These are phyloP conservation scores for Chara braunii DNA, from an alignment of 139 green algal genomes.

Conservation along the genomic window DNA sequence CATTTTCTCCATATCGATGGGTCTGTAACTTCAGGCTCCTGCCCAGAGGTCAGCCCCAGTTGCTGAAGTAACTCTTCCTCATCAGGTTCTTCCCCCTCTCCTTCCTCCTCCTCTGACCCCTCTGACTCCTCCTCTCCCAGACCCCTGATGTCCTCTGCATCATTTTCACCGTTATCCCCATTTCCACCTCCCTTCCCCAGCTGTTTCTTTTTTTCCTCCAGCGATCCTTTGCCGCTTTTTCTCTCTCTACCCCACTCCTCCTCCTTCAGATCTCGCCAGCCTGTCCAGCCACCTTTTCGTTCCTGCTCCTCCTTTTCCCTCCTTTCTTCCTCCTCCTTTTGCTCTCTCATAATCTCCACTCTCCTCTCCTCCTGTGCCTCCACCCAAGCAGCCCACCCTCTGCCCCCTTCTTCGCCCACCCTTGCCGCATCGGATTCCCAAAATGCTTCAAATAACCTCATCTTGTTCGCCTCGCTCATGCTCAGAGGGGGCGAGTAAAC, in stretches of 20 bases:
- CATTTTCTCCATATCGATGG: constrained; percentile 1
- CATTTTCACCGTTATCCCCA: not conserved
- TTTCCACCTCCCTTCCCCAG: not conserved
- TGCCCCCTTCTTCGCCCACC: constrained; percentile 50
- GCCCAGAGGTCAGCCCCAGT: too few relatives aligned
- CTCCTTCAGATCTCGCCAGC: constrained; percentile 9
- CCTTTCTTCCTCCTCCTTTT: constrained; percentile 17
- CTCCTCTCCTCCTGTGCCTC: constrained; percentile 7
- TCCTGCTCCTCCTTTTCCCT: constrained; percentile 25
- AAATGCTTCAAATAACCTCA: constrained; percentile 59
- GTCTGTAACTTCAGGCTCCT: too few relatives aligned
- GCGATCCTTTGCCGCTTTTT: not conserved
- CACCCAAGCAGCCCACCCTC: constrained; percentile 54
- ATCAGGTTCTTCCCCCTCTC: not conserved
- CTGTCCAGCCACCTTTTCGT: constrained; percentile 32
- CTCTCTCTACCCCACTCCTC: not conserved
- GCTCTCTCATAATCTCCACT: not conserved
- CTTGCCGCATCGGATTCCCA: constrained; percentile 54
- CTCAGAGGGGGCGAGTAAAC: constrained; percentile 48
- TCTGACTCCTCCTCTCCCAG: constrained; percentile 9
- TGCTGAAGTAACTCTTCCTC: too few relatives aligned
- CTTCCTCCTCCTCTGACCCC: not conserved
- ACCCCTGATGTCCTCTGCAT: constrained; percentile 1
- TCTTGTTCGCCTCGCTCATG: constrained; percentile 33
- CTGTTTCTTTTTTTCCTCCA: constrained; percentile 13